Conservation (phyloP, 495 filamentous ascomycete genomes). For the Lineolata rhizophorae region DNA sequence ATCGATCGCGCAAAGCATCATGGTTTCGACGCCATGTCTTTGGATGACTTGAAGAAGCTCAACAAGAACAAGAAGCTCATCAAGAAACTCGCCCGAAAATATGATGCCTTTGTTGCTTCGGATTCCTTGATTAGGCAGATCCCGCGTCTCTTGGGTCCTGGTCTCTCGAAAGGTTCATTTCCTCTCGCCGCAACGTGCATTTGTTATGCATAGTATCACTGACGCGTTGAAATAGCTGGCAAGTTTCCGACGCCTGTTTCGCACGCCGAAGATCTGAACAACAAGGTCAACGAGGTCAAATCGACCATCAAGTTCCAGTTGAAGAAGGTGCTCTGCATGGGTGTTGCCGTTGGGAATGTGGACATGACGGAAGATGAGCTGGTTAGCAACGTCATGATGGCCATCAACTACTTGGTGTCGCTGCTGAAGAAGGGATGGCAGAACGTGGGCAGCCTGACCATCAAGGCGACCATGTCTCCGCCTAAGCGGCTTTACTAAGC, state of each 20-base stretch:
- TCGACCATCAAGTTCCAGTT: conserved; percentile 99
- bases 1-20: conserved; percentile 98
- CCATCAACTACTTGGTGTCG: conserved; percentile 98
- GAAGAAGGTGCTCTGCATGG: conserved; percentile 99
- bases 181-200: not conserved
- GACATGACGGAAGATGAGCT: conserved; percentile 92
- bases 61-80: conserved; percentile 99
- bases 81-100: conserved; percentile 99
- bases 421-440: conserved; percentile 99
- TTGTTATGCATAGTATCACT: conserved; percentile 6
- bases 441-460: conserved; percentile 96
- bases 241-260: conserved; percentile 98
- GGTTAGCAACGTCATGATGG: conserved; percentile 87
- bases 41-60: conserved; percentile 98
- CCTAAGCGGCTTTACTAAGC: conserved; percentile 88
- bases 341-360: conserved; percentile 96
- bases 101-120: conserved; percentile 96
- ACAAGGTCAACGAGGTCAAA: conserved; percentile 97
- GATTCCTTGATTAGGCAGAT: conserved; percentile 98
- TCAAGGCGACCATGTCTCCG: conserved; percentile 98
- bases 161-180: conserved; percentile 86
- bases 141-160: conserved; percentile 92
- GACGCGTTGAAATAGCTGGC: conserved; percentile 38
- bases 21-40: conserved; percentile 88
- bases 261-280: conserved; percentile 75